Evolutionary conservation across 495 filamentous ascomycete genomes (phyloP).

Genomic region (Penicillium parvum): DNA sequence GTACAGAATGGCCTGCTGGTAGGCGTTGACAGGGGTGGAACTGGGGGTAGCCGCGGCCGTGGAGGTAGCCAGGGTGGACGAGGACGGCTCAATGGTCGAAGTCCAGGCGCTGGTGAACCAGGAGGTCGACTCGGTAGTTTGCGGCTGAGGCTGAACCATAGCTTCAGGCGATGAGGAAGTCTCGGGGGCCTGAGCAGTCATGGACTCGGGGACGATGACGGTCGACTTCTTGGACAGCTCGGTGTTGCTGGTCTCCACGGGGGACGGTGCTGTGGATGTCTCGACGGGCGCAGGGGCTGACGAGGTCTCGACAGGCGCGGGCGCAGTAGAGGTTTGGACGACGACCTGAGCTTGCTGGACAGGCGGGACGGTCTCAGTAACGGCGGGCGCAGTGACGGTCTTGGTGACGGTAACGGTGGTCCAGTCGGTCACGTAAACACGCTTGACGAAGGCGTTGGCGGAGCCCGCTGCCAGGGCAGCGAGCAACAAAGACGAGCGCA

Average conservation of each 20-base stretch:
- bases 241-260: not conserved
- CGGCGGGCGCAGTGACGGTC: constrained; percentile 51
- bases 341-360: constrained; percentile 13
- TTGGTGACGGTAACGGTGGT: constrained; percentile 57
- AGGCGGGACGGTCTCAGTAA: constrained; percentile 14
- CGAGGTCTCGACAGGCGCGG: not conserved
- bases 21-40: constrained; percentile 28
- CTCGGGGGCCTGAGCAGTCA: no score
- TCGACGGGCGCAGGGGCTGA: no score
- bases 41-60: constrained; percentile 18
- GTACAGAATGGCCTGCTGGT: constrained; percentile 49
- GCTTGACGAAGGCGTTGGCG: constrained; percentile 54
- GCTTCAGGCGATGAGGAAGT: no score
- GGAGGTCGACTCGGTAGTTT: constrained; percentile 11
- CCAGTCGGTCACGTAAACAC: constrained; percentile 50
- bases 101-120: constrained; percentile 17
- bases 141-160: no score
- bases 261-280: not conserved
- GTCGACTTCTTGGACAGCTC: constrained; percentile 20
- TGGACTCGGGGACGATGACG: constrained; percentile 14
- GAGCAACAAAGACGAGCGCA: constrained; percentile 65
- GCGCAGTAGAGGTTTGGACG: not conserved
- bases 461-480: constrained; percentile 58
- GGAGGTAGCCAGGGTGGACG: constrained; percentile 29
- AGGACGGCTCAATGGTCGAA: constrained; percentile 16